These are phyloP conservation scores for Linnemannia schmuckeri DNA, from an alignment of 192 early-diverging fungal species.

Conservation along the genomic window DNA sequence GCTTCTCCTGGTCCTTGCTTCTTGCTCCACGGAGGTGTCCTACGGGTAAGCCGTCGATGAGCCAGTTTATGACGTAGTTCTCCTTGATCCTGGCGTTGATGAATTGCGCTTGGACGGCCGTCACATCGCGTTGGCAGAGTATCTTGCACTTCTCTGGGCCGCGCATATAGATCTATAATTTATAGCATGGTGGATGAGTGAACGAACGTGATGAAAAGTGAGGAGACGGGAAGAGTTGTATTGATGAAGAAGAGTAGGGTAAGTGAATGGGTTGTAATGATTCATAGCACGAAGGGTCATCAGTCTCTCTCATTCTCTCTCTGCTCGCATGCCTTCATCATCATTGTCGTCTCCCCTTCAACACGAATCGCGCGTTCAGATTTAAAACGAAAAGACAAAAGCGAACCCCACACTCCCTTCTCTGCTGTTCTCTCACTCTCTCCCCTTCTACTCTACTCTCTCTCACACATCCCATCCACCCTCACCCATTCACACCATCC, in stretches of 20 bases:
- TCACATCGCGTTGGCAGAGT: slow-evolving; percentile 75
- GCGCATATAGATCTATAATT: slow-evolving; percentile 74
- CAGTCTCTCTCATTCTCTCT: too few species aligned
- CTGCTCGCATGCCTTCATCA: too few species aligned
- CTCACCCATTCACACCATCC: too few species aligned
- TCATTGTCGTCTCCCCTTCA: too few species aligned
- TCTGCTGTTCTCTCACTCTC: too few species aligned
- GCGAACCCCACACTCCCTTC: too few species aligned
- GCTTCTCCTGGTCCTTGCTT: slow-evolving; percentile 55
- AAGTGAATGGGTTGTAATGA: too few species aligned
- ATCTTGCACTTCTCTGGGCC: slow-evolving; percentile 69
- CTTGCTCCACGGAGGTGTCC: slow-evolving; percentile 60
- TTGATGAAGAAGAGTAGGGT: too few species aligned
- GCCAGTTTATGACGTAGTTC: slow-evolving; percentile 84
- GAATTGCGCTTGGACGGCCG: slow-evolving; percentile 83
- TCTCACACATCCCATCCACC: not conserved
- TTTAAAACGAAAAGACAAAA: too few species aligned
- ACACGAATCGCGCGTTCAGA: too few species aligned
- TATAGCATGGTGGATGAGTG: not conserved
- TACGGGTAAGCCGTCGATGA: slow-evolving; percentile 93
- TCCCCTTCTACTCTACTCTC: not conserved
- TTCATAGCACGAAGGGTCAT: too few species aligned
- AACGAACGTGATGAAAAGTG: not conserved
- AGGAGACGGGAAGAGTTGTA: not conserved
- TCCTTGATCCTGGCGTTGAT: slow-evolving; percentile 87